Evolutionary conservation across 139 green algal species (phyloP), one percentile per base, ranked within the genome.

Genomic region (Picochlorum sp.): DNA sequence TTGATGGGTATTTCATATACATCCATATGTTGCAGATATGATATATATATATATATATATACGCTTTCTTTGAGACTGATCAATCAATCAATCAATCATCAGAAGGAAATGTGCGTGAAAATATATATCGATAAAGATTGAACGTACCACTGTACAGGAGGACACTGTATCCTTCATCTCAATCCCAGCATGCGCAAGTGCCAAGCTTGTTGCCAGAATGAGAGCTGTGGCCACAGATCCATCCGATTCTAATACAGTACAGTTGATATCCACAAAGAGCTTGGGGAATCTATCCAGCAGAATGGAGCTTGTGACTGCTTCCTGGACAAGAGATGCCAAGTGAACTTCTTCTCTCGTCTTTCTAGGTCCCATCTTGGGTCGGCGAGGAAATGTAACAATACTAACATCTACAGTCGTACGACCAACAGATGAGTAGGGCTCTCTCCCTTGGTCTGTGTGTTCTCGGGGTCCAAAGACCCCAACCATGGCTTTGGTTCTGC

Each of bases 381-480:
- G 61, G 0, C 58, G 68, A 0, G 85, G 77, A 72, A 88, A 92
- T 1, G 71, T 73, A 8, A 80, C 75, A 16, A 87, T 24, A 58
- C 79, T 83, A 26, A 92, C 78, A 62, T 92, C 83, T 23, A 71
- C 81, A n/a, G 76, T 70, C 11, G 91, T 49, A 4, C 68, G 41
- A 3, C 85, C 85, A n/a, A 64, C 37, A 28, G 86, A 74, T n/a
- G 64, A 84, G 68, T 84, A 90, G 8, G 47, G 69, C 37, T 75
- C 45, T 58, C 73, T 73, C 2, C 76, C 62, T 24, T 85, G 77
- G 8, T 41, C 34, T 41, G 34, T 41, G 49, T 69, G 84, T 28
- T 90, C 74, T 4, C 84, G 65, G 1, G 85, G 85, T 3, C 85
- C 85, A 30, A 89, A 92, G 21, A 94, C 78, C 13, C 75, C 84